Evolutionary conservation across 2,329 filamentous ascomycete species (phyloP).

Genomic region (Paracoccidioides brasiliensis): DNA sequence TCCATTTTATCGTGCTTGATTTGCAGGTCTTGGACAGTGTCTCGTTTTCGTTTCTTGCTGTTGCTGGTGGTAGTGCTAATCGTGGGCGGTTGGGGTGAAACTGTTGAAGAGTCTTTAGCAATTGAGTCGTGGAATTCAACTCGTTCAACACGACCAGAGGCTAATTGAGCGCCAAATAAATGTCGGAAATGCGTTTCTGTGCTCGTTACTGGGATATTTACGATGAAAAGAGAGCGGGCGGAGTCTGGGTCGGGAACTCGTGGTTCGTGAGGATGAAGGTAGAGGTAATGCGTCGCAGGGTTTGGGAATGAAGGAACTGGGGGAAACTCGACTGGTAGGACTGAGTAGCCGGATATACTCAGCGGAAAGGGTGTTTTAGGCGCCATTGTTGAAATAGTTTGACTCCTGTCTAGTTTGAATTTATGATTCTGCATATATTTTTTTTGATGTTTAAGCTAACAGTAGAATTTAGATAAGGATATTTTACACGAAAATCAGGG

Average conservation of each 20-base stretch:
- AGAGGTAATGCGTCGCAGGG: conserved; percentile 64
- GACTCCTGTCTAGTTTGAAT: conserved; percentile 4
- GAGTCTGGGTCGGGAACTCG: conserved; percentile 62
- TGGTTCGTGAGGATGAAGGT: conserved; percentile 71
- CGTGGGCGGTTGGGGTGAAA: conserved; percentile 11
- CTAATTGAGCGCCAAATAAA: conserved; percentile 61
- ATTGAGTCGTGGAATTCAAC: conserved; percentile 54
- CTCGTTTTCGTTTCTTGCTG: conserved; percentile 44
- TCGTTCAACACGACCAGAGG: conserved; percentile 63
- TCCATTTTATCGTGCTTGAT: conserved; percentile 45
- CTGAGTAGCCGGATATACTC: conserved; percentile 47
- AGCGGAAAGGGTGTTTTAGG: conserved; percentile 2
- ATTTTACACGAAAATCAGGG: conserved; percentile 10
- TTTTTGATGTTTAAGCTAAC: not conserved
- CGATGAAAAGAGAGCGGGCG: conserved; percentile 71
- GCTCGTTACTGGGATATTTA: conserved; percentile 76
- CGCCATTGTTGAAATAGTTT: conserved; percentile 23
- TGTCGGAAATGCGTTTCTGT: conserved; percentile 63
- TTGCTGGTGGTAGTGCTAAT: conserved; percentile 18
- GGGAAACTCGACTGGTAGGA: conserved; percentile 57
- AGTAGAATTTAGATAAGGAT: conserved; percentile 8
- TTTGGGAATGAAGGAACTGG: conserved; percentile 48
- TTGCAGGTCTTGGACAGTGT: conserved; percentile 35
- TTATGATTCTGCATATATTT: not conserved
- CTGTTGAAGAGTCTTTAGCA: conserved; percentile 23